Conservation (phyloP, 2,329 filamentous ascomycete species). For the Microdochium paspali region DNA sequence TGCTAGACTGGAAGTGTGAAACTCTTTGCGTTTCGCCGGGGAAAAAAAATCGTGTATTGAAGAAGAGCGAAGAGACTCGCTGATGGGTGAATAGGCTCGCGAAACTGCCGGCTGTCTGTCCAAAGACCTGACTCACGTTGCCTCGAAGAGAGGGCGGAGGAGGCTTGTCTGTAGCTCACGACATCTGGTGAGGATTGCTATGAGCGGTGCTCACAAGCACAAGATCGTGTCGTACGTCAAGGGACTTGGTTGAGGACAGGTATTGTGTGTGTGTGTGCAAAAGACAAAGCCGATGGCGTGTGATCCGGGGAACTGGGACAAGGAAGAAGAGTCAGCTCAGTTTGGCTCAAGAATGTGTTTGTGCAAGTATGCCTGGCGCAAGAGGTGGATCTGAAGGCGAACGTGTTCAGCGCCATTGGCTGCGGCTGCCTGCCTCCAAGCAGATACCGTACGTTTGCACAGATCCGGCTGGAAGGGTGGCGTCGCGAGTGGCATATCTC, state of each 20-base stretch:
- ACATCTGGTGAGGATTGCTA: conserved; percentile 20
- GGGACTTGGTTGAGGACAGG: too few relatives aligned
- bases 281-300: too few relatives aligned
- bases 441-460: background rate
- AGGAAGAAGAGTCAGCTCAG: background rate
- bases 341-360: background rate
- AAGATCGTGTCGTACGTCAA: background rate
- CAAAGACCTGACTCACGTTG: conserved; percentile 25
- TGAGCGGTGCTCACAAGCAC: conserved; percentile 2
- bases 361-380: background rate
- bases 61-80: background rate
- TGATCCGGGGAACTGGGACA: background rate
- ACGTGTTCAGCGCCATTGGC: background rate
- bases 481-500: background rate
- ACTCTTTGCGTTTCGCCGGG: background rate
- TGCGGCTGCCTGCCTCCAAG: background rate
- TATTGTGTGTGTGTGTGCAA: too few relatives aligned
- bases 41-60: too few relatives aligned
- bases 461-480: background rate
- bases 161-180: conserved; percentile 23
- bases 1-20: background rate
- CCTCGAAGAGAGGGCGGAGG: conserved; percentile 32
- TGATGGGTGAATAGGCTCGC: background rate
- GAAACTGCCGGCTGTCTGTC: background rate
- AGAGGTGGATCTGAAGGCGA: background rate